A percentile compares a stretch with the other conserved stretches of the same genome.
Conservation (phyloP, 2,329 filamentous ascomycete genomes). For the Sporothrix sp. region DNA sequence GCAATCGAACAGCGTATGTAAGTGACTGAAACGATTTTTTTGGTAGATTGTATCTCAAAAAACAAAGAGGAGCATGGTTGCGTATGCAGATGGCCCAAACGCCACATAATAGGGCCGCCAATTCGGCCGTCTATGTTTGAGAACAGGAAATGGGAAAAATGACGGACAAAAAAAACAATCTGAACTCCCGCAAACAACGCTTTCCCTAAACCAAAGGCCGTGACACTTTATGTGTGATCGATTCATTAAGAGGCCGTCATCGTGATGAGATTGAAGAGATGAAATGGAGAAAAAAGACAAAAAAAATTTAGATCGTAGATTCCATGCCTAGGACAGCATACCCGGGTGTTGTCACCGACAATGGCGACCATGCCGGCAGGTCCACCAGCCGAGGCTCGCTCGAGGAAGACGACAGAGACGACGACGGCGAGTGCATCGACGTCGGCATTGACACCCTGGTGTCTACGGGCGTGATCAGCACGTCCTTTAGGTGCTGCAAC, state of each 20-base stretch:
- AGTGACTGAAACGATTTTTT: too few relatives aligned
- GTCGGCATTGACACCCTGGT: neutral
- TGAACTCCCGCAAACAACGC: neutral
- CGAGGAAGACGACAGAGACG: neutral
- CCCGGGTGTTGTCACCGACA: constrained; percentile 4
- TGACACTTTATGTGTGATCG: neutral
- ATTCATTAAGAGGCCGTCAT: neutral
- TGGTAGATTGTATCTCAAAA: too few relatives aligned
- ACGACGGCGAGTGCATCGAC: neutral
- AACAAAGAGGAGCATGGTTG: too few relatives aligned
- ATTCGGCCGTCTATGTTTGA: too few relatives aligned
- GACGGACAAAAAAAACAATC: neutral
- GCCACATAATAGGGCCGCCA: too few relatives aligned
- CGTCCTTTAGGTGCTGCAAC: neutral
- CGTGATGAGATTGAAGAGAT: neutral
- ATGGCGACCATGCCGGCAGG: constrained; percentile 13
- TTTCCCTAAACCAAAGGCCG: neutral
- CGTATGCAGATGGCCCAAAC: too few relatives aligned
- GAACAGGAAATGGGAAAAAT: neutral
- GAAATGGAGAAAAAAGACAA: constrained; percentile 18
- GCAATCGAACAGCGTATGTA: too few relatives aligned
- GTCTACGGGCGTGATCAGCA: too few relatives aligned
- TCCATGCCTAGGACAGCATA: constrained; percentile 16
- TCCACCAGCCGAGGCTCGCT: constrained; percentile 10
- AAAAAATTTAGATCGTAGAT: constrained; percentile 11